Conservation (phyloP, 768 basidiomycete genomes). For the Leccinum longicurvipes region DNA sequence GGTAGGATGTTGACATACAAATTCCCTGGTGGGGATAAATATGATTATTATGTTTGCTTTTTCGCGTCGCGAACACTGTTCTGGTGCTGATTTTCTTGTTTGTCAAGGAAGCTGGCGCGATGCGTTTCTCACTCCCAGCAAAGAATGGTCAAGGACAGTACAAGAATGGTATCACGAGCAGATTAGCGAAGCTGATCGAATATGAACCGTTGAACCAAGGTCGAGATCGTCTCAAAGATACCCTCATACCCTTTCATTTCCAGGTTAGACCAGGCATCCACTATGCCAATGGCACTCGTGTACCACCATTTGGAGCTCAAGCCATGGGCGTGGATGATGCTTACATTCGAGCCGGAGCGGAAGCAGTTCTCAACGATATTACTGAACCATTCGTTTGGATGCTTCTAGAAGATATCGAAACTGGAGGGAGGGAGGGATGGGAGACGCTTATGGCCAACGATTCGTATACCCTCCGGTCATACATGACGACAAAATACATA, state of each 20-base stretch:
- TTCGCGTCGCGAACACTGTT: neutral
- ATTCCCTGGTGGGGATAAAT: constrained; percentile 30
- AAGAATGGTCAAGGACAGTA: constrained; percentile 13
- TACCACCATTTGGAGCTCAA: constrained; percentile 3
- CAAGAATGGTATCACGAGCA: constrained; percentile 28
- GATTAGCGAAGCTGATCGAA: constrained; percentile 30
- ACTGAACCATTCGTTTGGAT: constrained; percentile 15
- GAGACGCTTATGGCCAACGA: constrained; percentile 25
- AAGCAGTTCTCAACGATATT: constrained; percentile 14
- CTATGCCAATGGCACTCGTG: constrained; percentile 7
- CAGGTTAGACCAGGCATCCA: constrained; percentile 1
- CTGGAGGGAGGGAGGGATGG: constrained; percentile 22
- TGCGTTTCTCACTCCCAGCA: constrained; percentile 32
- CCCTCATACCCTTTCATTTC: constrained; percentile 21
- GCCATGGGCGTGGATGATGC: constrained; percentile 6
- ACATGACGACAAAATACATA: constrained; percentile 19
- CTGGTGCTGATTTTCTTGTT: neutral
- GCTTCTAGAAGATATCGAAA: constrained; percentile 20
- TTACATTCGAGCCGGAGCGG: constrained; percentile 17
- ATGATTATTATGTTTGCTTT: constrained; percentile 34
- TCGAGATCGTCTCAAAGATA: constrained; percentile 11
- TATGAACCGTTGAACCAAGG: constrained; percentile 26
- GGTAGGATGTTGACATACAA: constrained; percentile 44
- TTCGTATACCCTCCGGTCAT: constrained; percentile 23
- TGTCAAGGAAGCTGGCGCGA: constrained; percentile 35